Evolutionary conservation across 2,329 filamentous ascomycete genomes (phyloP).

Genomic region (Colletotrichum sp.): DNA sequence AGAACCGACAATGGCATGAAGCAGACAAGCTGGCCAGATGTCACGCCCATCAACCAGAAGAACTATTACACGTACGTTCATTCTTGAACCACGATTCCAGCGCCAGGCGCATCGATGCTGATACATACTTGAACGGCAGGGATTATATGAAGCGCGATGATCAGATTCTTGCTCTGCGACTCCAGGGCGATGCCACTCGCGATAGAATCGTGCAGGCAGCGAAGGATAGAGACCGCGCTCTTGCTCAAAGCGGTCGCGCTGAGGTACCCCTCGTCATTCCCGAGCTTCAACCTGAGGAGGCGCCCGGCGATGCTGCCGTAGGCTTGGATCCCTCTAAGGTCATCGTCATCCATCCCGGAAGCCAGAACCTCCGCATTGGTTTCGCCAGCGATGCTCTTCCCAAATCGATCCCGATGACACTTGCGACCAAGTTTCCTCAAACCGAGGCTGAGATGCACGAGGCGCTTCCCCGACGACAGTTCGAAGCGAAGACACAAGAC

Average conservation of each 20-base stretch:
- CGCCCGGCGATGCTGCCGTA: slow-evolving; percentile 56
- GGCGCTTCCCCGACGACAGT: slow-evolving; percentile 75
- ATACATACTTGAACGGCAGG: slow-evolving; percentile 48
- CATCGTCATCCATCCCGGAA: slow-evolving; percentile 93
- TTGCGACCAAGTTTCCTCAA: slow-evolving; percentile 78
- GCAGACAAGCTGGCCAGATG: slow-evolving; percentile 90
- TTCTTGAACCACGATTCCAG: not conserved
- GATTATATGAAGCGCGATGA: slow-evolving; percentile 99
- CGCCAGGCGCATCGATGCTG: slow-evolving; percentile 19
- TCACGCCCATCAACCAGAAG: slow-evolving; percentile 96
- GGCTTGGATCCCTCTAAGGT: slow-evolving; percentile 84
- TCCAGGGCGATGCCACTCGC: slow-evolving; percentile 85
- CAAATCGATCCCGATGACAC: slow-evolving; percentile 91
- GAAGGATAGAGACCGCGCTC: slow-evolving; percentile 84
- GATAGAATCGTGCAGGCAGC: slow-evolving; percentile 85
- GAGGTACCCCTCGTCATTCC: slow-evolving; percentile 67
- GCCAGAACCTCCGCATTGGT: slow-evolving; percentile 92
- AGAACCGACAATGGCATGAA: slow-evolving; percentile 99
- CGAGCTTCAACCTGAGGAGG: slow-evolving; percentile 65
- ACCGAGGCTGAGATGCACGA: slow-evolving; percentile 86
- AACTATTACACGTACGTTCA: slow-evolving; percentile 91
- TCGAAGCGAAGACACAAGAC: slow-evolving; percentile 67
- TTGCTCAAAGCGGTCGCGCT: slow-evolving; percentile 75
- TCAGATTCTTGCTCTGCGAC: slow-evolving; percentile 86
- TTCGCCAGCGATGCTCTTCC: slow-evolving; percentile 95